These are phyloP conservation scores for Paramecium tetraurelia DNA, from an alignment of 73 alveolate genomes.

Conservation along the genomic window DNA sequence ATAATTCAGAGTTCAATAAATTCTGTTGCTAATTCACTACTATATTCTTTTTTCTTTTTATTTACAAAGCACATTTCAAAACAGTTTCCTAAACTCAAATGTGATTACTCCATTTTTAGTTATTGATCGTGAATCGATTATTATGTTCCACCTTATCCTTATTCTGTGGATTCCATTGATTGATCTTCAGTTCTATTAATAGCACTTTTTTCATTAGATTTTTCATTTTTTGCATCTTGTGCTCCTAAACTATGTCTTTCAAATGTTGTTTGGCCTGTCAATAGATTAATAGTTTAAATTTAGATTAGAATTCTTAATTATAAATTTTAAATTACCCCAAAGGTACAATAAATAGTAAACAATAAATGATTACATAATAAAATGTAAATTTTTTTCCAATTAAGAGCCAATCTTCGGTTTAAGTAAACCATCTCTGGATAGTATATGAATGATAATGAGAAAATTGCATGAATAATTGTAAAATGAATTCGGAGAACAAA, in stretches of 20 bases:
- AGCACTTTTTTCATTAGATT: background rate
- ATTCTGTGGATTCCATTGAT: background rate
- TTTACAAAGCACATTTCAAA: conserved; percentile 18
- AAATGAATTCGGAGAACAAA: conserved; percentile 5
- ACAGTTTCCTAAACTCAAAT: conserved; percentile 8
- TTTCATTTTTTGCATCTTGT: background rate
- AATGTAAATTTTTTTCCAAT: conserved; percentile 32
- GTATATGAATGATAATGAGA: background rate
- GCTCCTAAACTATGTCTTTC: conserved; percentile 51
- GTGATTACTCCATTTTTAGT: background rate
- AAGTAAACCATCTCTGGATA: background rate
- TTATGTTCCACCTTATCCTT: conserved; percentile 8
- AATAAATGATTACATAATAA: conserved; percentile 20
- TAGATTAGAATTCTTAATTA: background rate
- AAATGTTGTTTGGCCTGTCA: conserved; percentile 28
- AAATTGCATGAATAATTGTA: conserved; percentile 16
- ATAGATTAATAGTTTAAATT: background rate
- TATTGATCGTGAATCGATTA: background rate
- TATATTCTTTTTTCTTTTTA: background rate
- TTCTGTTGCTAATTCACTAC: background rate
- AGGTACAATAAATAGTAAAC: background rate
- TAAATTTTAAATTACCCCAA: background rate
- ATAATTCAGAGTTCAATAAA: conserved; percentile 41
- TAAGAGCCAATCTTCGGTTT: background rate
- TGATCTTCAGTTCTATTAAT: background rate